Evolutionary conservation across 495 filamentous ascomycete species (phyloP).

Genomic region (Penicillium parvum): DNA sequence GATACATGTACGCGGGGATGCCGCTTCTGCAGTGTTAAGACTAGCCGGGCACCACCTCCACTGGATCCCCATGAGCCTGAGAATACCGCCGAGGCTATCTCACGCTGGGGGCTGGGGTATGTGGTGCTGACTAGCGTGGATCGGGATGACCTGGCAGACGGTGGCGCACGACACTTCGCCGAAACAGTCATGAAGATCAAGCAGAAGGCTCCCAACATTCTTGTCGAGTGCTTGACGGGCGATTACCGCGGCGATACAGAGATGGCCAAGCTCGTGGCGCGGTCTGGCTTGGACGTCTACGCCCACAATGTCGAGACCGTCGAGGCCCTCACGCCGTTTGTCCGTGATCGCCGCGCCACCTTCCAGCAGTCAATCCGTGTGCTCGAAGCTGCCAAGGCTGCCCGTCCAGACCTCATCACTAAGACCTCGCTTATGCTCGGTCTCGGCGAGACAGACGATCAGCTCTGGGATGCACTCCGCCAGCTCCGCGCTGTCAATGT

Average conservation of each 20-base stretch:
- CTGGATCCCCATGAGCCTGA: constrained; percentile 96
- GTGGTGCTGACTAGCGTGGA: constrained; percentile 93
- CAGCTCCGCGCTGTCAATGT: constrained; percentile 76
- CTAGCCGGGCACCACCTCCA: constrained; percentile 67
- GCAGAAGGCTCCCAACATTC: constrained; percentile 73
- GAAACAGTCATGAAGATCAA: constrained; percentile 96
- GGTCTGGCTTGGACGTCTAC: constrained; percentile 89
- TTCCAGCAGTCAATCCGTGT: constrained; percentile 84
- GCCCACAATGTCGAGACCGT: constrained; percentile 97
- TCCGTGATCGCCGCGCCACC: constrained; percentile 83
- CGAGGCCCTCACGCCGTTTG: constrained; percentile 81
- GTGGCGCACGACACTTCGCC: constrained; percentile 85
- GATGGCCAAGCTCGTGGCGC: constrained; percentile 75
- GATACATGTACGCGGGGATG: constrained; percentile 97
- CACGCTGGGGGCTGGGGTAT: constrained; percentile 90
- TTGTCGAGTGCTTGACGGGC: constrained; percentile 94
- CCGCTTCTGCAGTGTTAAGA: constrained; percentile 96
- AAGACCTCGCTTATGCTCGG: constrained; percentile 98
- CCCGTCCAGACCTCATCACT: constrained; percentile 73
- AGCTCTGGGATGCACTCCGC: constrained; percentile 74
- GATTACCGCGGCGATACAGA: constrained; percentile 82
- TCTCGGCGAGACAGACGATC: constrained; percentile 86
- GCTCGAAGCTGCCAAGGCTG: constrained; percentile 74
- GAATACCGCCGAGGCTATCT: constrained; percentile 89
- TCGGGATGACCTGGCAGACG: constrained; percentile 85